Evolutionary conservation across 345 rosid genomes (phyloP).

Genomic region (Sisymbrium irio): DNA sequence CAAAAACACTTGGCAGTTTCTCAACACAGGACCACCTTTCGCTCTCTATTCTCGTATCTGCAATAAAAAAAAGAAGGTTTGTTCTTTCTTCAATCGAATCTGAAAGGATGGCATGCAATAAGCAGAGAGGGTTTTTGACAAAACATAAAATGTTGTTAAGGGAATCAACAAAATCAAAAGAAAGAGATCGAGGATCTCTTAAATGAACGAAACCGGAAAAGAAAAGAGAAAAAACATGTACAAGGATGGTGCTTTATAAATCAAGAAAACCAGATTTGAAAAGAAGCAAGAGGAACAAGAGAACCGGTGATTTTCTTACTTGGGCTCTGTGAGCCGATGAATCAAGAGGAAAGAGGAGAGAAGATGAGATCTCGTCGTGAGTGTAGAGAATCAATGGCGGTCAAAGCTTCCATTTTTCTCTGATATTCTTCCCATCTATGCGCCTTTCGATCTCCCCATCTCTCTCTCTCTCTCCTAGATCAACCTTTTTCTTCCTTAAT

Average conservation of each 20-base stretch:
- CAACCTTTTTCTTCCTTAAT: neutral
- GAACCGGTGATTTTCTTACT: slow-evolving; percentile 48
- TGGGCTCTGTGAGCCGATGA: slow-evolving; percentile 40
- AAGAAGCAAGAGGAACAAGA: neutral
- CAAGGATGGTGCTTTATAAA: slow-evolving; percentile 2
- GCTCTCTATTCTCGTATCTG: slow-evolving; percentile 18
- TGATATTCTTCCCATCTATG: slow-evolving; percentile 43
- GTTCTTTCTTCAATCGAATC: neutral
- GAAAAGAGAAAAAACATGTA: neutral
- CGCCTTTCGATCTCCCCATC: slow-evolving; percentile 42
- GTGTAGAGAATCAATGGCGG: slow-evolving; percentile 45
- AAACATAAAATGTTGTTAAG: neutral
- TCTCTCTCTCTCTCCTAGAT: slow-evolving; percentile 28
- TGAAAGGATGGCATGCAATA: too few species aligned
- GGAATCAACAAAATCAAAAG: neutral
- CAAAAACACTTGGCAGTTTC: slow-evolving; percentile 5
- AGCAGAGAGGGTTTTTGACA: neutral
- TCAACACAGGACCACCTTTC: slow-evolving; percentile 10
- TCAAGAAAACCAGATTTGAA: slow-evolving; percentile 15
- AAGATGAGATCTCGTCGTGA: slow-evolving; percentile 37
- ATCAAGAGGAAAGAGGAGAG: slow-evolving; percentile 17
- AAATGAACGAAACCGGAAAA: neutral
- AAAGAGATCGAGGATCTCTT: slow-evolving; percentile 14
- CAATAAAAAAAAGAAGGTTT: neutral
- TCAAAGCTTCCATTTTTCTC: slow-evolving; percentile 66